A percentile compares a stretch with the other conserved stretches of the same genome.
These are phyloP conservation scores for Zygoascus bituminiphila DNA, from an alignment of 805 yeast species.

Conservation along the genomic window DNA sequence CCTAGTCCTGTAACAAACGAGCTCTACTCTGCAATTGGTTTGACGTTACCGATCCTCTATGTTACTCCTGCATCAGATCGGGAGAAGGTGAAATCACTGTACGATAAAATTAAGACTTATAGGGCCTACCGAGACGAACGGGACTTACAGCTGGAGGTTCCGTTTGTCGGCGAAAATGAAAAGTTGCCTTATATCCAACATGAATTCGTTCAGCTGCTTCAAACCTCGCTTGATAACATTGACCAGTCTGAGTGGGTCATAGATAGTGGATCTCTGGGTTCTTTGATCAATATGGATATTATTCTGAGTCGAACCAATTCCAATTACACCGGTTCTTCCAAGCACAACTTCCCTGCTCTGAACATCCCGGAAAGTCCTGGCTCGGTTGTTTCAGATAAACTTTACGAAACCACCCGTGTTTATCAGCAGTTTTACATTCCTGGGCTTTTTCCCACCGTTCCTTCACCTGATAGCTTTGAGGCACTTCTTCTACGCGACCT, in stretches of 20 bases:
- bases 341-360: slow-evolving; percentile 29
- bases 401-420: neutral
- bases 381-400: neutral
- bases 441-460: slow-evolving; percentile 53
- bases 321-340: neutral
- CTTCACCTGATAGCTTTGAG: slow-evolving; percentile 41
- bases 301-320: neutral
- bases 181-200: neutral
- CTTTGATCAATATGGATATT: neutral
- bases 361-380: slow-evolving; percentile 22
- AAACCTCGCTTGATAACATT: slow-evolving; percentile 7
- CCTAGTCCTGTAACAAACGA: slow-evolving; percentile 48
- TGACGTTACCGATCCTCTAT: slow-evolving; percentile 48
- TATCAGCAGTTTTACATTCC: slow-evolving; percentile 37
- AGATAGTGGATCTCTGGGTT: neutral
- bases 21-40: slow-evolving; percentile 50
- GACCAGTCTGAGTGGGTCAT: neutral
- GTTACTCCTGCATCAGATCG: slow-evolving; percentile 33
- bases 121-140: slow-evolving; percentile 31
- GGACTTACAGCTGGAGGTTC: neutral
- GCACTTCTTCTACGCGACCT: slow-evolving; percentile 68
- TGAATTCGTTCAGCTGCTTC: slow-evolving; percentile 4
- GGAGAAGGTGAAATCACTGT: slow-evolving; percentile 20
- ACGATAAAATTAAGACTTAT: slow-evolving; percentile 30
- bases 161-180: neutral